Evolutionary conservation across 1,284 basidiomycete genomes (phyloP), one percentile per base, ranked within the genome.

Genomic region (Inonotus hispidus): DNA sequence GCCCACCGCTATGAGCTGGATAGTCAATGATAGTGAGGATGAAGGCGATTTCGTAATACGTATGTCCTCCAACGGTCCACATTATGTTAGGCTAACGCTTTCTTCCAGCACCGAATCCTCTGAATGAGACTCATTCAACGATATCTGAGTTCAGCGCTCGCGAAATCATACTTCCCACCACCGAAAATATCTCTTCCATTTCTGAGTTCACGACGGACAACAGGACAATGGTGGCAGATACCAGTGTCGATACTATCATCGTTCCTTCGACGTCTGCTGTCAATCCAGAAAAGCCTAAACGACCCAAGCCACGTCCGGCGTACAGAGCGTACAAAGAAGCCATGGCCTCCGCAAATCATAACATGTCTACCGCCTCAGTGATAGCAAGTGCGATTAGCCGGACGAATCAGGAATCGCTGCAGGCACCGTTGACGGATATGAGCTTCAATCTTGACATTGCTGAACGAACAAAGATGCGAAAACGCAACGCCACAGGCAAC

Each of bases 401-500:
- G 8, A 35, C 27, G 14, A 47, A 32, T n/a, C 10, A 25, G 13
- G 37, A 16, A 1, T 32, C 43, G 14, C 29, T 39, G 23, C 11
- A 43, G 11, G 14, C 32, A 16, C 32, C 43, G 13, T 16, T 27
- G 13, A 16, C 35, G 5, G 53, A 56, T 13, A 29, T 43, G 19
- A 39, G 29, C 10, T 71, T 63, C 59, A 70, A 72, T 0, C 66
- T 69, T 25, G 75, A 68, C 59, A 77, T 81, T 32, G 77, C 79
- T 3, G 79, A 80, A 41, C 74, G 79, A 11, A 74, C 79, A 38
- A 80, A 80, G 66, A 69, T 75, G 63, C 77, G 79, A 71, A 32
- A 56, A 35, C 46, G 52, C 1, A 16, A 29, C 27, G 11, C 43
- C 14, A 59, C 47, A 6, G 27, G 19, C 19, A 14, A 13, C 19